Evolutionary conservation across 2,329 filamentous ascomycete genomes (phyloP), one percentile per base, ranked within the genome.

Genomic region (Botryotinia globosa): DNA sequence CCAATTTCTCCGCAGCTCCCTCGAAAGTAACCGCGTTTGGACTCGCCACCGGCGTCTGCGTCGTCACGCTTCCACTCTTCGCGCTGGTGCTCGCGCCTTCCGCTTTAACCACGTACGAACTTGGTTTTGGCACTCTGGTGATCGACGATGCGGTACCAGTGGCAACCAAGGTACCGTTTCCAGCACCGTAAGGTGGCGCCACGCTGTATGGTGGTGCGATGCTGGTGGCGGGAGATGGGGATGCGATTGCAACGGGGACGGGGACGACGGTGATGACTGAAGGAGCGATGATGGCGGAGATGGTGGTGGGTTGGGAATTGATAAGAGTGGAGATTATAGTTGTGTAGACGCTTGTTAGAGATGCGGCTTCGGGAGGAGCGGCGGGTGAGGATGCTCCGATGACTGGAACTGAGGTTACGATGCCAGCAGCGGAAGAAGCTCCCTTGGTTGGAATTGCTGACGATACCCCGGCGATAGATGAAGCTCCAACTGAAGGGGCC

Each of bases 191-290:
- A 1, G 58, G 68, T 18, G 58, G 56, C 20, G 5, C 67, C 4
- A 51, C 8, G n/a, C 29, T 59, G 8, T 59, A 61, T 25, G 58
- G 32, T 16, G 58, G 34, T 9, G 34, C 18, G 51, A 54, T 29
- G 6, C 51, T 54, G 12, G 34, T 37, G 10, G 18, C 51, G 5
- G 34, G 32, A 20, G 25, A 64, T 16, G 59, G 42, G 0, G 69
- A 34, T 65, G 65, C 48, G 7, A 65, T 18, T 37, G 68, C 29
- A 3, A 70, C 32, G 0, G 69, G 59, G 18, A 70, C 32, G 0
- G 69, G 59, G 18, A 66, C 16, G 16, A 71, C 69, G 10, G 59
- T 71, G 20, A 71, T 56, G 32, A 62, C 56, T 20, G 69, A 71
- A 3, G 59, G 59, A 1, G 59, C 59, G n/a, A 71, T 29, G 12